These are phyloP conservation scores for Chalaropsis ovoidea DNA, from an alignment of 2,329 filamentous ascomycete genomes.

Conservation along the genomic window DNA sequence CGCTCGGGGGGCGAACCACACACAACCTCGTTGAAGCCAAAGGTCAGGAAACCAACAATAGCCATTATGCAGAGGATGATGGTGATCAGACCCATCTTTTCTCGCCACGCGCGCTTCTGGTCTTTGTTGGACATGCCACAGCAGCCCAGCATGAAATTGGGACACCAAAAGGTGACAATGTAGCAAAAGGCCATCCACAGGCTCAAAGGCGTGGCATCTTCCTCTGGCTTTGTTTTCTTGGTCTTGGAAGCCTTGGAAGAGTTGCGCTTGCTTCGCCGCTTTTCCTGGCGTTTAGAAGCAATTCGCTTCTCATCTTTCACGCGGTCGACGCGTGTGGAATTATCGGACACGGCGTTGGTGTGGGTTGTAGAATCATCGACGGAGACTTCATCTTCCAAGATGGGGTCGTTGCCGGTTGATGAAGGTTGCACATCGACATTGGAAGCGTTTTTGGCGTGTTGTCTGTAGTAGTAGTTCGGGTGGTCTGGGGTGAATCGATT, in stretches of 20 bases:
- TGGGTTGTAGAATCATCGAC: slow-evolving; percentile 44
- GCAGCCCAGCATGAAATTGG: slow-evolving; percentile 71
- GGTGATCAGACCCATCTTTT: slow-evolving; percentile 95
- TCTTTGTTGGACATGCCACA: slow-evolving; percentile 77
- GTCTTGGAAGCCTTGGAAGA: slow-evolving; percentile 45
- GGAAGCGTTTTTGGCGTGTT: slow-evolving; percentile 85
- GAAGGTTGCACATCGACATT: slow-evolving; percentile 87
- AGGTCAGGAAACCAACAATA: slow-evolving; percentile 89
- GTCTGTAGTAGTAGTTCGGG: slow-evolving; percentile 90
- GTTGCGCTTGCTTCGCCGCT: slow-evolving; percentile 32
- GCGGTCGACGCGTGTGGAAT: slow-evolving; percentile 34
- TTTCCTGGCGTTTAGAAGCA: slow-evolving; percentile 29
- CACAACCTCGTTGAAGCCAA: slow-evolving; percentile 85
- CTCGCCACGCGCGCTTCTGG: slow-evolving; percentile 87
- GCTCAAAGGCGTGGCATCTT: slow-evolving; percentile 67
- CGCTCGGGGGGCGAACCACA: slow-evolving; percentile 64
- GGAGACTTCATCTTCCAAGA: slow-evolving; percentile 65
- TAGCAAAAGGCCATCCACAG: slow-evolving; percentile 94
- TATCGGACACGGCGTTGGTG: slow-evolving; percentile 39
- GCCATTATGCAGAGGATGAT: slow-evolving; percentile 81
- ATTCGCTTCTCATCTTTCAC: slow-evolving; percentile 32
- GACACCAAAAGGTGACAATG: slow-evolving; percentile 88
- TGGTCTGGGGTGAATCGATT: slow-evolving; percentile 76
- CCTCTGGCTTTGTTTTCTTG: slow-evolving; percentile 44
- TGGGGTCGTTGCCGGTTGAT: slow-evolving; percentile 81